Evolutionary conservation across 2,329 filamentous ascomycete genomes (phyloP).

Genomic region (Clonostachys rhizophaga): DNA sequence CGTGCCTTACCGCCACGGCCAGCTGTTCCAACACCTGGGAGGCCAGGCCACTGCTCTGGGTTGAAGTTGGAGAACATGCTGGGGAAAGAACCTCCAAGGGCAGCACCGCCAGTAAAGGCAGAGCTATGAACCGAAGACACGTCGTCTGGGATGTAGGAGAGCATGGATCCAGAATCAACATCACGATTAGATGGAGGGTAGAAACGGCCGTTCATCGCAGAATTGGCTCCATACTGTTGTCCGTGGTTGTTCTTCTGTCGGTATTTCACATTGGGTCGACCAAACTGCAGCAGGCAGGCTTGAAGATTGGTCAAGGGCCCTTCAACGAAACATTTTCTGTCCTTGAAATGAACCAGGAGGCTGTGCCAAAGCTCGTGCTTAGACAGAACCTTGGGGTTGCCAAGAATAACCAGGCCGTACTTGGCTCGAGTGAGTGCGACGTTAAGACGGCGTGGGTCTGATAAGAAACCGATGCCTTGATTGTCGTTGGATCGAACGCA

Average conservation of each 20-base stretch:
- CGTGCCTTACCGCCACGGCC: conserved; percentile 66
- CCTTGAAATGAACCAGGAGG: conserved; percentile 92
- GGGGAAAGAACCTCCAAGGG: conserved; percentile 71
- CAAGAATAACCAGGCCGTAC: conserved; percentile 92
- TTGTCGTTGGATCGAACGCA: conserved; percentile 98
- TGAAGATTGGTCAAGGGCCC: conserved; percentile 95
- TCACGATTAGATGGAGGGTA: conserved; percentile 41
- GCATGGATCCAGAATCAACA: conserved; percentile 78
- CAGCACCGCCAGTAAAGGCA: conserved; percentile 79
- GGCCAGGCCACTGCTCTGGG: conserved; percentile 79
- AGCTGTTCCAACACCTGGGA: conserved; percentile 57
- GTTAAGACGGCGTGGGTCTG: conserved; percentile 93
- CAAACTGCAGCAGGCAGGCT: conserved; percentile 90
- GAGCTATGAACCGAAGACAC: conserved; percentile 95
- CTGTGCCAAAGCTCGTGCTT: conserved; percentile 99
- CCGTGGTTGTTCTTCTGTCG: conserved; percentile 77
- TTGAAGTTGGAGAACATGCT: conserved; percentile 95
- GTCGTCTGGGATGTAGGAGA: conserved; percentile 95
- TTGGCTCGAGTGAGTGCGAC: conserved; percentile 96
- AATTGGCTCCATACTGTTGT: conserved; percentile 57
- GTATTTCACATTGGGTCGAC: conserved; percentile 86
- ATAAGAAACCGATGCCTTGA: conserved; percentile 98
- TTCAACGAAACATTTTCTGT: conserved; percentile 92
- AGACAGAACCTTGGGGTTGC: conserved; percentile 94
- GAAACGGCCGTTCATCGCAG: conserved; percentile 32